A percentile compares a stretch with the other conserved stretches of the same genome.
phyloP scores from a whole-genome alignment of 2,329 filamentous ascomycete genomes.

The Truncatella angustata region DNA sequence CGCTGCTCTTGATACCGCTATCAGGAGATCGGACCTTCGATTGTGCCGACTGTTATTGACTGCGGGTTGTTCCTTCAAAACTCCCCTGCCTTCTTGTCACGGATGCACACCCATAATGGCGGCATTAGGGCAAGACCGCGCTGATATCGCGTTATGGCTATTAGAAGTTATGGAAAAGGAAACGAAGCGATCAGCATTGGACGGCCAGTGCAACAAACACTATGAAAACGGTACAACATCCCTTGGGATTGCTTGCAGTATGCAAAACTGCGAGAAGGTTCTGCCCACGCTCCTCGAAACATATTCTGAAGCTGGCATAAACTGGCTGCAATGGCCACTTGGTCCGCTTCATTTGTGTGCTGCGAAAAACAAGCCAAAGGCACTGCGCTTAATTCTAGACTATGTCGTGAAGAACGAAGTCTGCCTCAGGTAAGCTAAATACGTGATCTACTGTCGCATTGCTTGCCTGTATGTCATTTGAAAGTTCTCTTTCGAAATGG shows the following conservation, averaged over 20 bases:
- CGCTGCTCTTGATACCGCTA: neutral
- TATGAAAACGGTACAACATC: neutral
- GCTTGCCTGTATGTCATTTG: too few species aligned
- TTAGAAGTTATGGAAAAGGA: neutral
- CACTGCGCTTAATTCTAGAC: neutral
- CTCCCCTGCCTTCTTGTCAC: neutral
- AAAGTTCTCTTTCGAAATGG: too few species aligned
- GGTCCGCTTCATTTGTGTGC: neutral
- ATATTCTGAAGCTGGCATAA: neutral
- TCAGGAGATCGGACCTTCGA: neutral
- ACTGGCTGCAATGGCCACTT: conserved; percentile 1
- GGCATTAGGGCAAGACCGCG: neutral
- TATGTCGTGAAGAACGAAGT: neutral
- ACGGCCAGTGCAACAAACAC: neutral
- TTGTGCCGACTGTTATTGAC: neutral
- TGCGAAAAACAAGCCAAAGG: neutral
- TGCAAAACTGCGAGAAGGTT: neutral
- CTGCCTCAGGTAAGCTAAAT: neutral
- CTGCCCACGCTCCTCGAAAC: neutral
- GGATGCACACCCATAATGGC: conserved; percentile 2
- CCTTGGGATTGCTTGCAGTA: neutral
- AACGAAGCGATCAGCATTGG: neutral
- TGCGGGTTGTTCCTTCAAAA: neutral
- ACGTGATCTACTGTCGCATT: neutral
- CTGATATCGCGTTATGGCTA: conserved; percentile 1